These are phyloP conservation scores for Colletotrichum sp. DNA, from an alignment of 2,329 filamentous ascomycete species.

Conservation along the genomic window DNA sequence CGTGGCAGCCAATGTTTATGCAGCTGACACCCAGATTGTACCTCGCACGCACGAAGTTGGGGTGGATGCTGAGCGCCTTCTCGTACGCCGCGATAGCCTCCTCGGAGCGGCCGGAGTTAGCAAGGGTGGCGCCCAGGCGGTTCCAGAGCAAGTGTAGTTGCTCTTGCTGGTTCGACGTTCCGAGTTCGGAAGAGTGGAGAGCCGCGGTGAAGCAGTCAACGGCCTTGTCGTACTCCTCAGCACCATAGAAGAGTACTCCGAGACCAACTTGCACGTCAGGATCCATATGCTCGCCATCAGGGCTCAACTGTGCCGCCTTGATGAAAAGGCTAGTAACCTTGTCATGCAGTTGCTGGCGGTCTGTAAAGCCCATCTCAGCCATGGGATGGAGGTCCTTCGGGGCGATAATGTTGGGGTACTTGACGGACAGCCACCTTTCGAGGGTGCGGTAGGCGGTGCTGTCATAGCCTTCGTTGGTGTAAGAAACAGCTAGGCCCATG, in stretches of 20 bases:
- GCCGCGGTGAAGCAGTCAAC: slow-evolving; percentile 98
- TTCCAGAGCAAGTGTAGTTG: slow-evolving; percentile 98
- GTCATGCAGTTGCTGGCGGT: slow-evolving; percentile 87
- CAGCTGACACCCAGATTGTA: slow-evolving; percentile 97
- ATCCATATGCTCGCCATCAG: slow-evolving; percentile 94
- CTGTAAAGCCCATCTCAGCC: slow-evolving; percentile 91
- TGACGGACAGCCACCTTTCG: slow-evolving; percentile 95
- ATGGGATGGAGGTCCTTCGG: slow-evolving; percentile 74
- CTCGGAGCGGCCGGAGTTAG: slow-evolving; percentile 91
- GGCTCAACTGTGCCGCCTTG: slow-evolving; percentile 87
- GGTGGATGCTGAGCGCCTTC: slow-evolving; percentile 84
- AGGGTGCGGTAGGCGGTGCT: slow-evolving; percentile 94
- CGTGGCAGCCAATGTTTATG: slow-evolving; percentile 96
- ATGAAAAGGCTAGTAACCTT: slow-evolving; percentile 93
- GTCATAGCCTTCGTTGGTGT: slow-evolving; percentile 99
- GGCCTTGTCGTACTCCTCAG: slow-evolving; percentile 97
- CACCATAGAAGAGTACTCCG: slow-evolving; percentile 96
- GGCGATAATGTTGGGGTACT: slow-evolving; percentile 84
- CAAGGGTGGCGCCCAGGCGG: slow-evolving; percentile 91
- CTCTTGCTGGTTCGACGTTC: slow-evolving; percentile 80
- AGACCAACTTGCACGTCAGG: slow-evolving; percentile 97
- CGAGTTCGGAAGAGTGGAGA: slow-evolving; percentile 82
- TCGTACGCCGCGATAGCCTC: slow-evolving; percentile 98
- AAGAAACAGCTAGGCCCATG: slow-evolving; percentile 95
- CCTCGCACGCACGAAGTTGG: slow-evolving; percentile 95